Base-by-base conservation (phyloP, 768 basidiomycete species). In the Gautieria morchelliformis region DNA sequence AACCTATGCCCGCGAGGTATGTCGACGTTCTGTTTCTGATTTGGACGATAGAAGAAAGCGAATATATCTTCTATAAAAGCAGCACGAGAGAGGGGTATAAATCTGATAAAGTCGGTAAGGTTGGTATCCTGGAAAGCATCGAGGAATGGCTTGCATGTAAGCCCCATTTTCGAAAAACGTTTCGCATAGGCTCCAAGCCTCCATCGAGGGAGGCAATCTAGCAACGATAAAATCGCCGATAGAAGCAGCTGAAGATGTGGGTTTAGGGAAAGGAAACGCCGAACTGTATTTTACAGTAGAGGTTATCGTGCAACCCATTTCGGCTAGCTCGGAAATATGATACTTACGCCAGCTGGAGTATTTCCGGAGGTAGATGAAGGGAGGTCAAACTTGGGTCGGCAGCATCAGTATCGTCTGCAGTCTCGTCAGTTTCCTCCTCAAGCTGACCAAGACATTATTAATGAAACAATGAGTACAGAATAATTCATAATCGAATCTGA, bases 91-190 rank as follows among this genome's bases (percentile, higher is more conserved):
- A 57, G 32, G 20, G 56, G 53, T 24, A 57, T 35, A 49, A 57
- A 57, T 6, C 56, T 57, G n/a, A 37, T 37, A 37, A 37, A 3
- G 14, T 37, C 20, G 42, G 42, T 44, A 44, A n/a, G 17, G 42
- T 19, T 14, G 22, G 47, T 20, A 17, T 33, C n/a, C 22, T 27
- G 10, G 14, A 49, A 10, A 39, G 14, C 15, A 37, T 30, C 24
- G 32, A 49, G 14, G 32, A 30, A 30, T 11, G 12, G 12, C 56
- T 57, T 49, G 22, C 56, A 57, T 47, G 20, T 57, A 57, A 30
- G 27, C 56, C 10, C 56, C 56, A 22, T 57, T 49, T 27, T 57
- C 46, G 33, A 48, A 57, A n/a, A 57, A 57, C 10, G 46, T 57
- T 14, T 57, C 56, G 24, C 45, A 57, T 11, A 57, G 56, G 33